These are phyloP conservation scores for Nephelium lappaceum DNA, from an alignment of 345 rosid species.

Conservation along the genomic window DNA sequence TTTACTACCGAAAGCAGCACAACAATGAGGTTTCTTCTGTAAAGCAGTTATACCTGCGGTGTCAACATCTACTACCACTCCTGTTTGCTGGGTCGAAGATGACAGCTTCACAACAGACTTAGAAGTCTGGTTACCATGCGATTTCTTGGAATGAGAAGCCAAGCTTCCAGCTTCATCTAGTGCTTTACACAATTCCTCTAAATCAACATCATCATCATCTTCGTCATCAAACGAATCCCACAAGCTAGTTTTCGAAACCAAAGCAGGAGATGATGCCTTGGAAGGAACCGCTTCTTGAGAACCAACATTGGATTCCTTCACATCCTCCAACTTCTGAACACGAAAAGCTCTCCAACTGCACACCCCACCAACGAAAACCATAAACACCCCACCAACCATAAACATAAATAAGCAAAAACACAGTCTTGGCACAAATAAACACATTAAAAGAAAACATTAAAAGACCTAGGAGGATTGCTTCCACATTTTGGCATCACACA, in stretches of 20 bases:
- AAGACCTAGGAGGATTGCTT: conserved; percentile 59
- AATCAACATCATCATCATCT: conserved; percentile 64
- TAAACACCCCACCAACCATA: too few relatives aligned
- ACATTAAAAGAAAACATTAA: neutral
- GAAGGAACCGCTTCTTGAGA: conserved; percentile 16
- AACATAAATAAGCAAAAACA: neutral
- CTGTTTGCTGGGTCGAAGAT: conserved; percentile 26
- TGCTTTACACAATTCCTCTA: conserved; percentile 66
- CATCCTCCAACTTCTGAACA: conserved; percentile 49
- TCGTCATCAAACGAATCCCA: conserved; percentile 48
- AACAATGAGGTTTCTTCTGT: conserved; percentile 1
- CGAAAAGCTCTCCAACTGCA: conserved; percentile 91
- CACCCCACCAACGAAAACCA: neutral
- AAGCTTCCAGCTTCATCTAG: conserved; percentile 54
- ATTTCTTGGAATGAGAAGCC: conserved; percentile 54
- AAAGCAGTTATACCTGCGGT: conserved; percentile 38
- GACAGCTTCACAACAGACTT: conserved; percentile 33
- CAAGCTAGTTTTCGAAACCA: conserved; percentile 54
- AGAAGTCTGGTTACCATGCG: conserved; percentile 24
- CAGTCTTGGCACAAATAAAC: neutral
- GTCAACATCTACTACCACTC: conserved; percentile 30
- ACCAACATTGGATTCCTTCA: conserved; percentile 21
- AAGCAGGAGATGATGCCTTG: conserved; percentile 26
- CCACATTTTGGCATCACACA: conserved; percentile 66
- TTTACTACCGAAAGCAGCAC: neutral